phyloP scores from a whole-genome alignment of 495 filamentous ascomycete species.

The Tuber microsphaerosporum region DNA sequence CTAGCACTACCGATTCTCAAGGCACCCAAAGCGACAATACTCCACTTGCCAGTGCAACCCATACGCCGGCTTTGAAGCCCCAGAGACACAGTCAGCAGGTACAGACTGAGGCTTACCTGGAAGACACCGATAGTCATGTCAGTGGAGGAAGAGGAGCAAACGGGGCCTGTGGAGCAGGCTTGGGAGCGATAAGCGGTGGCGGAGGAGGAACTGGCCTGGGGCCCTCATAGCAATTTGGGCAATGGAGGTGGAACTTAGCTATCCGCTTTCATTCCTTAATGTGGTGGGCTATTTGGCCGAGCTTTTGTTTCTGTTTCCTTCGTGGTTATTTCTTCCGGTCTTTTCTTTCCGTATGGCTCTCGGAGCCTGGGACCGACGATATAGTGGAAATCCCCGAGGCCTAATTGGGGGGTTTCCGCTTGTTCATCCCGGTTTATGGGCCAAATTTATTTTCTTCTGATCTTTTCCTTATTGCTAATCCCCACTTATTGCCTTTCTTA shows the following conservation, averaged over 20 bases:
- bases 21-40: constrained; percentile 41
- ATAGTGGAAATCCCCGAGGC: neutral
- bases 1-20: constrained; percentile 39
- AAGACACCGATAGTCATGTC: constrained; percentile 34
- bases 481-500: neutral
- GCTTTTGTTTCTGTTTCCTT: constrained; percentile 21
- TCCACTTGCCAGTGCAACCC: constrained; percentile 33
- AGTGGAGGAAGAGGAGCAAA: constrained; percentile 35
- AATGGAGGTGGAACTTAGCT: constrained; percentile 8
- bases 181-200: constrained; percentile 11
- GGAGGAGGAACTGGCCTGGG: constrained; percentile 8
- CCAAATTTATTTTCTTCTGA: neutral
- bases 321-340: constrained; percentile 12
- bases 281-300: constrained; percentile 19
- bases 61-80: constrained; percentile 36
- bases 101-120: constrained; percentile 36
- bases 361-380: neutral
- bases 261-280: constrained; percentile 3
- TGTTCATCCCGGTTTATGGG: neutral
- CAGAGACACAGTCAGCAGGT: constrained; percentile 39
- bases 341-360: constrained; percentile 2
- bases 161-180: constrained; percentile 19
- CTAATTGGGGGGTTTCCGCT: neutral
- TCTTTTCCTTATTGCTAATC: neutral
- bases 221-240: constrained; percentile 19